These are phyloP conservation scores for Exophiala sp. DNA, from an alignment of 2,329 filamentous ascomycete species.

Conservation along the genomic window DNA sequence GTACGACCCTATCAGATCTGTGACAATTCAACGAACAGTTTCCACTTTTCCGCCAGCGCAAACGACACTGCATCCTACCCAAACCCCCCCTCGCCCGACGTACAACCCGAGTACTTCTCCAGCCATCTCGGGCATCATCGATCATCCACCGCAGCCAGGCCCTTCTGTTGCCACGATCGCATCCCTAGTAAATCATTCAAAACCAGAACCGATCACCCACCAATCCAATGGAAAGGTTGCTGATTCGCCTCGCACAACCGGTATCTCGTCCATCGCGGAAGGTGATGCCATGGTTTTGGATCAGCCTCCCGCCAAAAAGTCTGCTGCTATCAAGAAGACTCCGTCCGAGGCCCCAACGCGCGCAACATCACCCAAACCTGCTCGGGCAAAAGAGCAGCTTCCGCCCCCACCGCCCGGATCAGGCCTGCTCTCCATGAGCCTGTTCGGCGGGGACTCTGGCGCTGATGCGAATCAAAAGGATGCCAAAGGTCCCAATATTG, in stretches of 20 bases:
- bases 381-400: constrained; percentile 53
- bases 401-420: constrained; percentile 60
- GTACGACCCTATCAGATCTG: constrained; percentile 82
- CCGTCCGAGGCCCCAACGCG: constrained; percentile 51
- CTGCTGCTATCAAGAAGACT: constrained; percentile 42
- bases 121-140: constrained; percentile 85
- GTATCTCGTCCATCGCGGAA: constrained; percentile 19
- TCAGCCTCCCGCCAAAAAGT: constrained; percentile 31
- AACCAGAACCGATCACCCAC: constrained; percentile 30
- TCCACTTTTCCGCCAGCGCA: constrained; percentile 52
- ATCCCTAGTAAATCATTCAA: constrained; percentile 23
- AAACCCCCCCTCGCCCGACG: constrained; percentile 47
- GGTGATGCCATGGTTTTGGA: constrained; percentile 24
- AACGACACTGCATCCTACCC: constrained; percentile 62
- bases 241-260: constrained; percentile 13
- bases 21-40: constrained; percentile 54
- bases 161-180: constrained; percentile 8
- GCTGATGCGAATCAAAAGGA: constrained; percentile 43
- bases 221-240: constrained; percentile 35
- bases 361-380: constrained; percentile 55
- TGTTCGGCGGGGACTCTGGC: constrained; percentile 54
- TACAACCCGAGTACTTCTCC: constrained; percentile 82
- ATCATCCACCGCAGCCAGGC: constrained; percentile 50
- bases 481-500: constrained; percentile 66
- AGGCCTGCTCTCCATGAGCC: constrained; percentile 60